phyloP scores from a whole-genome alignment of 305 asterid species.

The Ruellia speciosa region DNA sequence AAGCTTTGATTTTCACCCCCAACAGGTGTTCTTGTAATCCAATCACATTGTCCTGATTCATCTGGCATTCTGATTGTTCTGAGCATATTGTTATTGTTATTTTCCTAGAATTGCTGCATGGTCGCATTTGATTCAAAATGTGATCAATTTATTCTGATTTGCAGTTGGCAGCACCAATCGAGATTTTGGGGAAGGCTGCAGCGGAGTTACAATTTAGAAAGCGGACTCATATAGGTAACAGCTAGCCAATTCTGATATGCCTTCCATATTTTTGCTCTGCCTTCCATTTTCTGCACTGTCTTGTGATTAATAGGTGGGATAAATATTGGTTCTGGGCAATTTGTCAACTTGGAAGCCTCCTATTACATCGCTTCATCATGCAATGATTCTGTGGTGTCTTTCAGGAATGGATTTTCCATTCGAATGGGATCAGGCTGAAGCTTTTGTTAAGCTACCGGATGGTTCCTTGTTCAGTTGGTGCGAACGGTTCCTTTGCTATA shows the following conservation, averaged over 20 bases:
- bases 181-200: conserved; percentile 72
- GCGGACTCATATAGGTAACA: conserved; percentile 66
- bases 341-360: background rate
- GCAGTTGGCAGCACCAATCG: conserved; percentile 70
- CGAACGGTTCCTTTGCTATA: conserved; percentile 70
- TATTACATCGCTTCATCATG: conserved; percentile 5
- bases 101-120: conserved; percentile 5
- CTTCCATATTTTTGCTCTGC: background rate
- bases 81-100: too few species aligned
- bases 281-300: background rate
- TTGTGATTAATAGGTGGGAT: background rate
- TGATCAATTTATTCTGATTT: conserved; percentile 19
- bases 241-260: background rate
- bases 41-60: background rate
- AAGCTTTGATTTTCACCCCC: too few species aligned
- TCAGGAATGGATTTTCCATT: conserved; percentile 87
- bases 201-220: conserved; percentile 67
- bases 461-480: conserved; percentile 97
- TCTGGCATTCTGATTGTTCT: background rate
- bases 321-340: background rate
- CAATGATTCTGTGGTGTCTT: conserved; percentile 6
- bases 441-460: conserved; percentile 77
- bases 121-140: conserved; percentile 10
- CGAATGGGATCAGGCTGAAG: conserved; percentile 76
- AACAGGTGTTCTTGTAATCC: too few species aligned